Base-by-base conservation (phyloP, 2,329 filamentous ascomycete genomes). In the Ophiostoma fasciatum region DNA sequence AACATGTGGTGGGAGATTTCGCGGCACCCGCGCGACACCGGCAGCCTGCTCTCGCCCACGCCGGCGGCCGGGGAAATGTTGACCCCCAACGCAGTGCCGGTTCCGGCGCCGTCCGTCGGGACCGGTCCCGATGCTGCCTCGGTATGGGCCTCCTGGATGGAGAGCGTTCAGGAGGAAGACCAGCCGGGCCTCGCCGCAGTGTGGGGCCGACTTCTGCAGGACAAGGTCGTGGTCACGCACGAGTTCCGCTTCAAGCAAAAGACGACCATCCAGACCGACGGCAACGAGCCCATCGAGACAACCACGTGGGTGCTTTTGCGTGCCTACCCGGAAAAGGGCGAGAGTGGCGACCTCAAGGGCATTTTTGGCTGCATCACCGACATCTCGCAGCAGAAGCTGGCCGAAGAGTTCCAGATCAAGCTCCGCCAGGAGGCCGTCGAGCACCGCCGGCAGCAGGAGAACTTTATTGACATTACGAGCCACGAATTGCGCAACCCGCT, bases 301-400 rank as follows among this genome's bases (percentile, higher is more conserved):
- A 36, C 40, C 11, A 83, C 78, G 0, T 87, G 81, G 81, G 79
- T 80, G 1, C 56, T 85, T 21, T 78, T 85, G 63, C 81, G 72
- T 37, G 80, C 78, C 0, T 84, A 79, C 45, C 80, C 80, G 0
- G 80, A 87, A 47, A 78, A 70, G 48, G 66, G 78, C 42, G 58
- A 63, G 1, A n/a, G n/a, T 20, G 79, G 78, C 4, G 59, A 62
- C 20, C 63, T 85, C 35, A 82, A 82, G 57, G 74, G 76, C 42
- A 77, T 85, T 3, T 85, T 87, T 46, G 81, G 80, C 35, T 81
- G 76, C 49, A 78, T 92, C 35, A 88, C 82, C 0, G 82, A 92
- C 49, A 92, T 93, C 44, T 84, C 79, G 14, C 72, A 80, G 36
- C 82, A 90, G 51, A 93, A 92, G 53, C 78, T 78, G 64, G 82